Evolutionary conservation across 2,329 filamentous ascomycete species (phyloP).

Genomic region (Catunica adiposa): DNA sequence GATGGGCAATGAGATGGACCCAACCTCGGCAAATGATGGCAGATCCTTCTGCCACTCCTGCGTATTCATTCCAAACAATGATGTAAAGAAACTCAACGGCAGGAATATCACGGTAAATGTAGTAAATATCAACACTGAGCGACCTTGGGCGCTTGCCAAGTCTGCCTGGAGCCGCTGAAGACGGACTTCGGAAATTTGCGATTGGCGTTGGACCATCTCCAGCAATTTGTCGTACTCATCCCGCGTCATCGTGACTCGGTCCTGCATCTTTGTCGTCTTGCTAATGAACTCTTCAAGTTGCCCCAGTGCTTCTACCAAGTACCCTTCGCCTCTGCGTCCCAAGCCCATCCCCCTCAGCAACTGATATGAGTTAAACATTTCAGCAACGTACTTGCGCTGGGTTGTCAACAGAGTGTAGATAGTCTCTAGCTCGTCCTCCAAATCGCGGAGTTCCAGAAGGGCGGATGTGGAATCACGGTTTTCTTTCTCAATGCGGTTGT

Average conservation of each 20-base stretch:
- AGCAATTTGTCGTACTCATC: slow-evolving; percentile 49
- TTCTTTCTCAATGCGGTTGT: slow-evolving; percentile 33
- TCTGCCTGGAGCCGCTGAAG: slow-evolving; percentile 46
- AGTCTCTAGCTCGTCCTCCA: slow-evolving; percentile 46
- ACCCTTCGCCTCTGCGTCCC: slow-evolving; percentile 25
- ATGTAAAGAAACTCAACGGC: slow-evolving; percentile 48
- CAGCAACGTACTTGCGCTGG: slow-evolving; percentile 33
- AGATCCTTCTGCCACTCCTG: slow-evolving; percentile 39
- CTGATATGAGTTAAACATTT: slow-evolving; percentile 29
- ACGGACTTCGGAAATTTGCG: slow-evolving; percentile 48
- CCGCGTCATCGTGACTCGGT: slow-evolving; percentile 38
- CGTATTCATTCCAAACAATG: slow-evolving; percentile 49
- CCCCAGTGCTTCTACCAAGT: slow-evolving; percentile 35
- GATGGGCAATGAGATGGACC: slow-evolving; percentile 30
- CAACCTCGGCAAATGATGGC: slow-evolving; percentile 28
- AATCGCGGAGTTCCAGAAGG: slow-evolving; percentile 44
- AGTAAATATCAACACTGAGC: slow-evolving; percentile 50
- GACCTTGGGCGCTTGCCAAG: slow-evolving; percentile 43
- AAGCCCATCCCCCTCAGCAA: slow-evolving; percentile 23
- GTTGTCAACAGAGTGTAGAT: slow-evolving; percentile 40
- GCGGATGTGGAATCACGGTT: slow-evolving; percentile 48
- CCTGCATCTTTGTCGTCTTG: slow-evolving; percentile 39
- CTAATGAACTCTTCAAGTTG: slow-evolving; percentile 38
- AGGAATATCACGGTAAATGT: slow-evolving; percentile 47
- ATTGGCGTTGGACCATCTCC: slow-evolving; percentile 50